Evolutionary conservation across 164 flowering plant genomes (phyloP).

Genomic region (Brasenia schreberi): DNA sequence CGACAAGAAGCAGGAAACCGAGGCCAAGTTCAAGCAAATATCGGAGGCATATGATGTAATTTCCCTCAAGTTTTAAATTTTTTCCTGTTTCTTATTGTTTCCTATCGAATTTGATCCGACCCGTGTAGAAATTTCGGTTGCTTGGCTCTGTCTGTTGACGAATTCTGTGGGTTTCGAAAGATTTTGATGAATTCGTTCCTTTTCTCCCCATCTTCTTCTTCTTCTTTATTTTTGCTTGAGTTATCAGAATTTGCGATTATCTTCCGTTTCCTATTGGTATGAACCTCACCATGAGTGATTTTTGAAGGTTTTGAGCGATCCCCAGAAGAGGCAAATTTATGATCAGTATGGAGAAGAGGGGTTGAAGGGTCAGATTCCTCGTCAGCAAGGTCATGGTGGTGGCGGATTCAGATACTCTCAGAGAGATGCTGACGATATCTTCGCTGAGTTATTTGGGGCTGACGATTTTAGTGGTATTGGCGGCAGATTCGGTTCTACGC

Average conservation of each 20-base stretch:
- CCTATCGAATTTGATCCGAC: background rate
- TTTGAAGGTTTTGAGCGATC: slow-evolving; percentile 9
- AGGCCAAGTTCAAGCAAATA: slow-evolving; percentile 60
- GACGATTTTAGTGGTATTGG: slow-evolving; percentile 8
- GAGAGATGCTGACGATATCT: slow-evolving; percentile 10
- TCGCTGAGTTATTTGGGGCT: slow-evolving; percentile 8
- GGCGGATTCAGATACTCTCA: slow-evolving; percentile 5
- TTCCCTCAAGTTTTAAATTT: background rate
- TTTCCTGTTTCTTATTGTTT: background rate
- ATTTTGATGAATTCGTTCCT: no score
- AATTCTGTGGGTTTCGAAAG: background rate
- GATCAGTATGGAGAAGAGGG: slow-evolving; percentile 14
- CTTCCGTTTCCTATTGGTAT: no score
- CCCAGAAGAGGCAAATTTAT: slow-evolving; percentile 9
- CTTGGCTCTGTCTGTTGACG: background rate
- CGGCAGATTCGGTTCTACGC: background rate
- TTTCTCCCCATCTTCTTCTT: no score
- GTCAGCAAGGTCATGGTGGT: background rate
- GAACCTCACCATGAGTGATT: background rate
- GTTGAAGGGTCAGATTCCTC: slow-evolving; percentile 7
- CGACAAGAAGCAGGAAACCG: slow-evolving; percentile 51
- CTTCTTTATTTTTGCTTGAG: no score
- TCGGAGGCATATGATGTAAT: slow-evolving; percentile 65
- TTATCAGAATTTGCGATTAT: no score
- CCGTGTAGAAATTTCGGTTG: background rate